Evolutionary conservation across 2,329 filamentous ascomycete genomes (phyloP).

Genomic region (Hypoxylon sp.): DNA sequence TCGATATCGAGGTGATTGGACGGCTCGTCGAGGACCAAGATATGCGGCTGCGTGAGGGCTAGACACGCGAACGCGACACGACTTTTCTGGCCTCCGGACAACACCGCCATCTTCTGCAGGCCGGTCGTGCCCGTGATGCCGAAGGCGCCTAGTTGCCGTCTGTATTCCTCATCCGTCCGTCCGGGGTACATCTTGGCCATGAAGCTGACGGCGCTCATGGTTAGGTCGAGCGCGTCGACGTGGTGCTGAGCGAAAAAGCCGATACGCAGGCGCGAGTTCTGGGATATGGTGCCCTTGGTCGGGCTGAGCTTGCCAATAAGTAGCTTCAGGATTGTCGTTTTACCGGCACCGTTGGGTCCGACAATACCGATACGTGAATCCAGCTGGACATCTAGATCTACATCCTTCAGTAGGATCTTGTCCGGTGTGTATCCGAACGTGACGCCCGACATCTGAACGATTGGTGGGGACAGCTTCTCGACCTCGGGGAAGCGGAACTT

Average conservation of each 20-base stretch:
- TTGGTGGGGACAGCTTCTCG: slow-evolving; percentile 96
- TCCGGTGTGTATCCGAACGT: slow-evolving; percentile 89
- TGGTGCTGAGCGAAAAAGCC: slow-evolving; percentile 99
- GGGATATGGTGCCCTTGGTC: slow-evolving; percentile 84
- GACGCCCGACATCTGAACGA: slow-evolving; percentile 96
- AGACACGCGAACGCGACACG: slow-evolving; percentile 98
- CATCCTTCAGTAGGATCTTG: slow-evolving; percentile 83
- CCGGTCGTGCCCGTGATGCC: slow-evolving; percentile 95
- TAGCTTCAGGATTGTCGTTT: slow-evolving; percentile 98
- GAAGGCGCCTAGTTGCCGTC: slow-evolving; percentile 91
- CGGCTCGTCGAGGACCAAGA: slow-evolving; percentile 97
- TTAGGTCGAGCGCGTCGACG: slow-evolving; percentile 94
- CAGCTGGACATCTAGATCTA: slow-evolving; percentile 96
- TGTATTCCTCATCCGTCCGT: slow-evolving; percentile 95
- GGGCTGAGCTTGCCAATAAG: slow-evolving; percentile 88
- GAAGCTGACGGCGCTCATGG: slow-evolving; percentile 90
- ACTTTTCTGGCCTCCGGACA: slow-evolving; percentile 98
- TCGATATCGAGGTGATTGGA: slow-evolving; percentile 99
- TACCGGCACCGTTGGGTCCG: slow-evolving; percentile 98
- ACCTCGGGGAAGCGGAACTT: slow-evolving; percentile 98
- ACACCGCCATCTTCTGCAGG: slow-evolving; percentile 92
- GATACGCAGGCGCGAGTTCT: slow-evolving; percentile 88
- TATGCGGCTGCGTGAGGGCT: slow-evolving; percentile 93
- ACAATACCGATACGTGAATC: slow-evolving; percentile 99
- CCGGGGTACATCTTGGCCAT: slow-evolving; percentile 95